These are phyloP conservation scores for Symbiodinium pilosum DNA, from an alignment of 73 alveolate species.

Conservation along the genomic window DNA sequence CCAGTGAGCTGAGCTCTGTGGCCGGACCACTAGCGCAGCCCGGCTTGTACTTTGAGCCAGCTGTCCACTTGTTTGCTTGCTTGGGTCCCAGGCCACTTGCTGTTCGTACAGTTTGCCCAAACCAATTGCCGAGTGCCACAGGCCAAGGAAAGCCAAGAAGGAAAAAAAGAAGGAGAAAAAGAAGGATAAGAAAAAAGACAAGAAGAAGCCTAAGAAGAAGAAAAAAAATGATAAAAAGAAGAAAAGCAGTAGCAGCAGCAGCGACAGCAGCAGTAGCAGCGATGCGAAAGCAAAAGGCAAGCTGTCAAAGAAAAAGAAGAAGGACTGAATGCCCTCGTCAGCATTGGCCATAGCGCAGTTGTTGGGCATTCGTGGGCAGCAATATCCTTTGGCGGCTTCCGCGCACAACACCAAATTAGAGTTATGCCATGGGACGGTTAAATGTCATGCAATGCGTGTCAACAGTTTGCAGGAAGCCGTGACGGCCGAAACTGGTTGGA, in stretches of 20 bases:
- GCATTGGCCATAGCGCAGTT: too few relatives aligned
- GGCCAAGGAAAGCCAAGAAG: not conserved
- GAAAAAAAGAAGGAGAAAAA: slow-evolving; percentile 33
- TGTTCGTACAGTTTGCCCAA: too few relatives aligned
- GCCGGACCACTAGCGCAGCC: slow-evolving; percentile 85
- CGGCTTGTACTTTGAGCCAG: too few relatives aligned
- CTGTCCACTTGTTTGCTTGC: too few relatives aligned
- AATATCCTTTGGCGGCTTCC: too few relatives aligned
- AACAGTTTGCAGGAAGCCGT: slow-evolving; percentile 49
- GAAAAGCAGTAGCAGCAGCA: slow-evolving; percentile 67
- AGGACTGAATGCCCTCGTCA: slow-evolving; percentile 14
- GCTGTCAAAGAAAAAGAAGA: slow-evolving; percentile 66
- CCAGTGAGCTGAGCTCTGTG: slow-evolving; percentile 31
- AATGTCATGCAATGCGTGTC: too few relatives aligned
- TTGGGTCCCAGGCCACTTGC: not conserved
- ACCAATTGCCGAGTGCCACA: too few relatives aligned
- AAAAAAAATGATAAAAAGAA: slow-evolving; percentile 28
- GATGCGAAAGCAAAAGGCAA: slow-evolving; percentile 64
- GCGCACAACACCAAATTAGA: too few relatives aligned
- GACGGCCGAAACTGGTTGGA: slow-evolving; percentile 81
- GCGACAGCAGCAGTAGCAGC: slow-evolving; percentile 42
- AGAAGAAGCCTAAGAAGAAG: slow-evolving; percentile 8
- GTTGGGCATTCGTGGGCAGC: too few relatives aligned
- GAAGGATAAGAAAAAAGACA: slow-evolving; percentile 31
- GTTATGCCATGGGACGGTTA: too few relatives aligned